Percentiles rank a stretch among this genome's conserved stretches.
These are phyloP conservation scores for Solanum chiquidenum DNA, from an alignment of 257 asterid species.

Conservation along the genomic window DNA sequence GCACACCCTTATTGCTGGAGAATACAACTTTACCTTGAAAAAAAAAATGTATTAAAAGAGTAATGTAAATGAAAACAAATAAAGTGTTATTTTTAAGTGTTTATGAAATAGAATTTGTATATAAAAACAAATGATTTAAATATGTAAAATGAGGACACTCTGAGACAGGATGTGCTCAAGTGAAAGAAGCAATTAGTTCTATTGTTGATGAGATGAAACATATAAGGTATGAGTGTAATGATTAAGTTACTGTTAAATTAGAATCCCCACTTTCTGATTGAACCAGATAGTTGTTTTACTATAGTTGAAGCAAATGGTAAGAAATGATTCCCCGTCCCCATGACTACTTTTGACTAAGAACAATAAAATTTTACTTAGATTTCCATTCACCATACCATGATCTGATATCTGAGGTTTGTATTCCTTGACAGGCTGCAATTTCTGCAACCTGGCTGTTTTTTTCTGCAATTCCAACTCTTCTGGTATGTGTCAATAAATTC, in stretches of 20 bases:
- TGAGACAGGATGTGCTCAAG: background rate
- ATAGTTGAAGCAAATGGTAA: background rate
- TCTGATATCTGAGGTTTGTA: background rate
- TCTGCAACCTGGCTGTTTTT: constrained; percentile 86
- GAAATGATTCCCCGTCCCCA: background rate
- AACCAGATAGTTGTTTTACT: background rate
- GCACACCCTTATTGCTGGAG: background rate
- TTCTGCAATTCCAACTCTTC: constrained; percentile 72
- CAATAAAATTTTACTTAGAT: background rate
- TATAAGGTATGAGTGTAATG: background rate
- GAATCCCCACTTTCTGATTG: background rate
- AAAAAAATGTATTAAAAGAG: background rate
- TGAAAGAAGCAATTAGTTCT: background rate
- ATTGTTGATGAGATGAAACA: background rate
- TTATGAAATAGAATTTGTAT: background rate
- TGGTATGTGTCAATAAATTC: constrained; percentile 37
- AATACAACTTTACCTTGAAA: background rate
- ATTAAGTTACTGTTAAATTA: background rate
- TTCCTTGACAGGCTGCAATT: constrained; percentile 58
- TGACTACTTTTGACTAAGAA: background rate
- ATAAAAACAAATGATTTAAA: background rate
- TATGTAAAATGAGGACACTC: background rate
- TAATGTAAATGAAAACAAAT: background rate
- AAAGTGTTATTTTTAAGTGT: background rate
- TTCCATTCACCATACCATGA: background rate